These are phyloP conservation scores for Jatropha curcas DNA, from an alignment of 345 rosid species.

Conservation along the genomic window DNA sequence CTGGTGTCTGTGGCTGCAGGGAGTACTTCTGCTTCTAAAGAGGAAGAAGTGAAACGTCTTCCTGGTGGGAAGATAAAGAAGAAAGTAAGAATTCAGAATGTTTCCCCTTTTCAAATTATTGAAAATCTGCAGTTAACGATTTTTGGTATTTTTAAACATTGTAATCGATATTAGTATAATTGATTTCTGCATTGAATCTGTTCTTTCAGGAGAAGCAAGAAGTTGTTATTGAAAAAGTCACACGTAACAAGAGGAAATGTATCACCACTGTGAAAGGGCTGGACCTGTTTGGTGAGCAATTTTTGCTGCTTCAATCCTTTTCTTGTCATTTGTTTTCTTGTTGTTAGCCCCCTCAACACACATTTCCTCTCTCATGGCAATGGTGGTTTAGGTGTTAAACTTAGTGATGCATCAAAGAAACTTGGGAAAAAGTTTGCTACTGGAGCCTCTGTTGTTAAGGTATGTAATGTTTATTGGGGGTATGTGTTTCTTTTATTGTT, in stretches of 20 bases:
- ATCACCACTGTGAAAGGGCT: conserved; percentile 91
- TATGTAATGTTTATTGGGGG: conserved; percentile 23
- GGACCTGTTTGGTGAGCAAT: conserved; percentile 81
- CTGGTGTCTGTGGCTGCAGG: conserved; percentile 27
- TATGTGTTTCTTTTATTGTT: conserved; percentile 1
- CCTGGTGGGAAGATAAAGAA: conserved; percentile 94
- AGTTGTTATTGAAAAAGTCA: conserved; percentile 85
- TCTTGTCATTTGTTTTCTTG: not conserved
- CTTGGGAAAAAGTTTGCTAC: conserved; percentile 96
- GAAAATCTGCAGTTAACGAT: not conserved
- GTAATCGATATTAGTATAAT: not conserved
- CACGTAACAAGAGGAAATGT: conserved; percentile 90
- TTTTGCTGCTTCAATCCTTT: not conserved
- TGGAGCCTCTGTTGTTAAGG: conserved; percentile 98
- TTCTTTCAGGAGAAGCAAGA: conserved; percentile 72
- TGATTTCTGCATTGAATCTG: not conserved
- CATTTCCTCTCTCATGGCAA: not conserved
- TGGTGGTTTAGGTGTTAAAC: conserved; percentile 67
- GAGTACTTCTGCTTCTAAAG: conserved; percentile 45
- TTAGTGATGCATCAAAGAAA: conserved; percentile 89
- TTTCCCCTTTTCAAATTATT: not conserved
- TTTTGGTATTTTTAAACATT: not conserved
- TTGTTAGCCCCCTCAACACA: not conserved
- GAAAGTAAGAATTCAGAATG: conserved; percentile 53
- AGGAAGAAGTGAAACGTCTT: conserved; percentile 83